Evolutionary conservation across 805 yeast genomes (phyloP).

Genomic region (Kodamaea nitidulidarum): DNA sequence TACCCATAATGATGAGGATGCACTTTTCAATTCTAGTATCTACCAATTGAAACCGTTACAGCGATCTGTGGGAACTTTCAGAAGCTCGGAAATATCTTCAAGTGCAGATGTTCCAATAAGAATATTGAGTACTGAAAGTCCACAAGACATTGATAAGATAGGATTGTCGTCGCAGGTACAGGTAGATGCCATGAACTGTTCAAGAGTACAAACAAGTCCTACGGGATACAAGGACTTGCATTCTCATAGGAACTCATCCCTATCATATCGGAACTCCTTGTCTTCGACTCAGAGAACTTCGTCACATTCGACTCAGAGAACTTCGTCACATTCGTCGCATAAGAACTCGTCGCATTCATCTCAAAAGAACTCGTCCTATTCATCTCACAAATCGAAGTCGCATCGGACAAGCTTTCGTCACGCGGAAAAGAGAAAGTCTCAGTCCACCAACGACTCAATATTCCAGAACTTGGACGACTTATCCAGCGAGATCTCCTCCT

Average conservation of each 20-base stretch:
- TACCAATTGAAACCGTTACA: slow-evolving; percentile 29
- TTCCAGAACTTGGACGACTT: slow-evolving; percentile 26
- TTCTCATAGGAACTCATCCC: no score
- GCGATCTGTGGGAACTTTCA: slow-evolving; percentile 30
- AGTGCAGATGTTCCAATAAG: not conserved
- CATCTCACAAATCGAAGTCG: slow-evolving; percentile 5
- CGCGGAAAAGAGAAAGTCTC: slow-evolving; percentile 12
- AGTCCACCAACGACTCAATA: slow-evolving; percentile 26
- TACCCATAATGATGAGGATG: slow-evolving; percentile 9
- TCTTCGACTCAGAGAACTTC: no score
- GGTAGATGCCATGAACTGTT: no score
- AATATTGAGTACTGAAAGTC: not conserved
- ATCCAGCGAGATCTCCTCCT: slow-evolving; percentile 23
- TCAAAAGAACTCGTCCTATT: not conserved
- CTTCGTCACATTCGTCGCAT: slow-evolving; percentile 1
- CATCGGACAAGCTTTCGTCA: slow-evolving; percentile 10
- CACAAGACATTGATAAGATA: no score
- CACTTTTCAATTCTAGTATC: slow-evolving; percentile 14
- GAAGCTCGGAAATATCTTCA: slow-evolving; percentile 17
- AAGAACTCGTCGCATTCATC: not conserved
- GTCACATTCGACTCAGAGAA: no score
- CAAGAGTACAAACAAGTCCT: no score
- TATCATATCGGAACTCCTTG: no score
- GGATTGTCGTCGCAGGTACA: no score
- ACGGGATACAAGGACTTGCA: no score